A percentile compares a stretch with the other conserved stretches of the same genome.
These are phyloP conservation scores for Aspergillus niger DNA, from an alignment of 2,329 filamentous ascomycete species.

Conservation along the genomic window DNA sequence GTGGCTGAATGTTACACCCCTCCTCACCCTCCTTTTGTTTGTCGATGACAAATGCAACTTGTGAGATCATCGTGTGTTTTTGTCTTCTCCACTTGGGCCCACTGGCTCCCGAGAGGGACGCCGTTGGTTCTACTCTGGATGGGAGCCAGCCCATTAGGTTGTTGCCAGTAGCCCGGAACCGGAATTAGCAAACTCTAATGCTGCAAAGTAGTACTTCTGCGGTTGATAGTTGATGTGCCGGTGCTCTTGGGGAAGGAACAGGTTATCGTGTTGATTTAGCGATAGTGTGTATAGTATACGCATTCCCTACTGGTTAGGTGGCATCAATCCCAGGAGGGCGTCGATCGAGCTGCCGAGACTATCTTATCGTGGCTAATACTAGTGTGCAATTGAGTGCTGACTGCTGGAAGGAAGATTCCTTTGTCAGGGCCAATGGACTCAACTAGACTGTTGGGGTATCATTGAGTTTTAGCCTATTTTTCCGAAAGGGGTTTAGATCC, in stretches of 20 bases:
- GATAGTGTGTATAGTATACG: too few relatives aligned
- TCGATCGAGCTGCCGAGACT: too few relatives aligned
- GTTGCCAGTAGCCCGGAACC: neutral
- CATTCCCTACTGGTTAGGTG: too few relatives aligned
- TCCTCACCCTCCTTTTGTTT: neutral
- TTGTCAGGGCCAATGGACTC: neutral
- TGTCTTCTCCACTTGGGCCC: neutral
- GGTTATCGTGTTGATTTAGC: neutral
- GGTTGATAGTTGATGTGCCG: neutral
- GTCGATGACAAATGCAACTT: constrained; percentile 1
- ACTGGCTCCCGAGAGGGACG: neutral
- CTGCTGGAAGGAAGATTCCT: too few relatives aligned
- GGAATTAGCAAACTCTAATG: neutral
- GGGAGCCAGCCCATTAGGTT: neutral
- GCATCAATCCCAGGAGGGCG: too few relatives aligned
- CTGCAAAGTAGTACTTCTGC: neutral
- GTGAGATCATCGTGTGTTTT: neutral
- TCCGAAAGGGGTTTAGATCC: neutral
- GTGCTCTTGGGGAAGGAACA: neutral
- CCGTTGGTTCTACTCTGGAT: too few relatives aligned
- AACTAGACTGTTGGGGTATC: too few relatives aligned
- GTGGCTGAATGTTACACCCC: neutral
- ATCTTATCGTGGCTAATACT: too few relatives aligned
- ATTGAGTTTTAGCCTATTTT: neutral
- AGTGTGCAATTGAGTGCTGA: neutral